Base-by-base conservation (phyloP, 176 grass and related monocot genomes). In the Phoenix roebelenii region DNA sequence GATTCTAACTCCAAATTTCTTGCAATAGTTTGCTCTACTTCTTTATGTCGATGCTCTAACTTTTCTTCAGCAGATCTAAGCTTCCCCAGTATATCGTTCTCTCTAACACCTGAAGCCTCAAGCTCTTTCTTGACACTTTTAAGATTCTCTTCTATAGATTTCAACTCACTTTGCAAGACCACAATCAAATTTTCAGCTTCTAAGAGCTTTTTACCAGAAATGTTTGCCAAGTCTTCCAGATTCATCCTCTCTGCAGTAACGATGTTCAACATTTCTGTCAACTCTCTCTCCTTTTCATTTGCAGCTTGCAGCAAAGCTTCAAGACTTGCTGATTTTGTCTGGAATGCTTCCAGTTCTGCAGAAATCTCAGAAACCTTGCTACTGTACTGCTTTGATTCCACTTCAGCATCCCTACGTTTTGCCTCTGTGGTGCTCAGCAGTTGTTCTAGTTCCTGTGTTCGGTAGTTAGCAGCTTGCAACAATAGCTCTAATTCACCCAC, bases 1-100 rank as follows among this genome's bases (percentile, higher is more conserved):
- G 70, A 29, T 58, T 90, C 86, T 55, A 87, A 67, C 44, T 95
- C 83, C 30, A 82, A 49, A 60, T 82, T 96, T 80, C 84, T 90
- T 51, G 80, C 80, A 64, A 74, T 64, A 65, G 79, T 71, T 68
- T 96, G 80, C 50, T 96, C 83, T 50, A 96, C 67, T 63, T 57
- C 72, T 53, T 75, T 90, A 28, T 59, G 72, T 55, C 68, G 77
- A 85, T 90, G 80, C 77, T 87, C 86, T 67, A 96, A 69, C 60
- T 90, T 64, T 58, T 98, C 75, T 52, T 81, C 72, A 44, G 78
- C 68, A 70, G 68, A 85, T 82, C 78, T 85, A 63, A 90, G 87
- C 61, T 79, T 90, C 51, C 85, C 78, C 64, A 90, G 68, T 39
- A 85, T 60, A 0, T 61, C 69, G 19, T 48, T 66, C 67, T 85